Evolutionary conservation across 73 alveolate genomes (phyloP).

Genomic region (Tetrahymena elliotti): DNA sequence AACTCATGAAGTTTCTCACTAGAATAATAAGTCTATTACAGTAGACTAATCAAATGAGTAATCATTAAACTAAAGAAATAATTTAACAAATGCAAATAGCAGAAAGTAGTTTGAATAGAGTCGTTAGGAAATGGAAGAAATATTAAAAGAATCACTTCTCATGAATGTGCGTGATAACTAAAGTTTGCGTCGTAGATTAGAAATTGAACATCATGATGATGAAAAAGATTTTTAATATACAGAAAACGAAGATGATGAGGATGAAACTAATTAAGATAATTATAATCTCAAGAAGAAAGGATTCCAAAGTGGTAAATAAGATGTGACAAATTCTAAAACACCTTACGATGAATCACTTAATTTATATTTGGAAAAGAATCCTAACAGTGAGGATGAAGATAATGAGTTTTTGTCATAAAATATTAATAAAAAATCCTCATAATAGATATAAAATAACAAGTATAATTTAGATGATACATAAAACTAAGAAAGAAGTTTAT

Average conservation of each 20-base stretch:
- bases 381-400: constrained; percentile 22
- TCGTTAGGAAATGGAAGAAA: not conserved
- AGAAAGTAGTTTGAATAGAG: not conserved
- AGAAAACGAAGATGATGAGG: not conserved
- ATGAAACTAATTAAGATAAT: not conserved
- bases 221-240: not conserved
- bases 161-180: not conserved
- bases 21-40: not conserved
- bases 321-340: not conserved
- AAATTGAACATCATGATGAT: not conserved
- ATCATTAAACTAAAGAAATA: not conserved
- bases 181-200: not conserved
- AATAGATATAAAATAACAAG: not conserved
- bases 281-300: not conserved
- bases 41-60: not conserved
- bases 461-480: constrained; percentile 2
- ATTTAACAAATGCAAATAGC: not conserved
- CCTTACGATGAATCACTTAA: constrained; percentile 12
- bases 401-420: not conserved
- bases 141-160: not conserved
- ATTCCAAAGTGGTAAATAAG: not conserved
- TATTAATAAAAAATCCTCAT: not conserved
- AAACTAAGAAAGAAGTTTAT: constrained; percentile 5
- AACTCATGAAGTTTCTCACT: not conserved
- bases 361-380: not conserved